Conservation (phyloP, 2,329 filamentous ascomycete species). For the Metarhizium brunneum region DNA sequence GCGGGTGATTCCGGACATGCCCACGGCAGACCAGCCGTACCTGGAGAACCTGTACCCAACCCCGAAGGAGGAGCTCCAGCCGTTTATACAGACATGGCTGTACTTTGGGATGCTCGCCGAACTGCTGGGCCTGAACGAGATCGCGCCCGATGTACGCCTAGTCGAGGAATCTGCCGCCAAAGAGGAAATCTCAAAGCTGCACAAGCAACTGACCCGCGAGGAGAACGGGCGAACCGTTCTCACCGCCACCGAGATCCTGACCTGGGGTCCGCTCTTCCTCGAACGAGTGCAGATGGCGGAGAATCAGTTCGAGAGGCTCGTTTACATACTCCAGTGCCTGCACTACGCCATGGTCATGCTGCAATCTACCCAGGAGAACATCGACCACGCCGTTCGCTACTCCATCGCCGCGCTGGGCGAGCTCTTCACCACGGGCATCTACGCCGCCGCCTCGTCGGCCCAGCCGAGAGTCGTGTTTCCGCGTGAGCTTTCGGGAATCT, state of each 20-base stretch:
- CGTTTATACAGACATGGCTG: slow-evolving; percentile 23
- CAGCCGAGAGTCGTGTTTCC: slow-evolving; percentile 8
- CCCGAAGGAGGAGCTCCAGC: slow-evolving; percentile 12
- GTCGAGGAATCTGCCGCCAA: slow-evolving; percentile 5
- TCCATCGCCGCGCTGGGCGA: slow-evolving; percentile 20
- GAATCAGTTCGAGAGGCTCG: slow-evolving; percentile 7
- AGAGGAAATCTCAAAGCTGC: slow-evolving; percentile 9
- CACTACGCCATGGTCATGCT: slow-evolving; percentile 10
- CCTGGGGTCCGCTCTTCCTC: slow-evolving; percentile 1
- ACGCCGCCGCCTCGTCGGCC: background rate
- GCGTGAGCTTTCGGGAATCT: slow-evolving; percentile 4
- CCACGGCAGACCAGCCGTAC: slow-evolving; percentile 5
- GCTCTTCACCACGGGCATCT: slow-evolving; percentile 11
- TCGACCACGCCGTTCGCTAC: slow-evolving; percentile 15
- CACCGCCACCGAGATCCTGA: slow-evolving; percentile 3
- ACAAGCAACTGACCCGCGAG: slow-evolving; percentile 6
- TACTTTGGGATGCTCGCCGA: slow-evolving; percentile 23
- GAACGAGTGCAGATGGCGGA: slow-evolving; percentile 7
- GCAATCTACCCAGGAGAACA: slow-evolving; percentile 7
- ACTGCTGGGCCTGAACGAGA: slow-evolving; percentile 17
- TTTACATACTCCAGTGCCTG: slow-evolving; percentile 13
- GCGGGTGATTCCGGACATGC: background rate
- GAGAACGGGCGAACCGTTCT: slow-evolving; percentile 3
- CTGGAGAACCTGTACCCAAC: slow-evolving; percentile 11
- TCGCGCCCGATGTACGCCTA: slow-evolving; percentile 7